phyloP scores from a whole-genome alignment of 805 yeast genomes.

The Candida hispaniensis region DNA sequence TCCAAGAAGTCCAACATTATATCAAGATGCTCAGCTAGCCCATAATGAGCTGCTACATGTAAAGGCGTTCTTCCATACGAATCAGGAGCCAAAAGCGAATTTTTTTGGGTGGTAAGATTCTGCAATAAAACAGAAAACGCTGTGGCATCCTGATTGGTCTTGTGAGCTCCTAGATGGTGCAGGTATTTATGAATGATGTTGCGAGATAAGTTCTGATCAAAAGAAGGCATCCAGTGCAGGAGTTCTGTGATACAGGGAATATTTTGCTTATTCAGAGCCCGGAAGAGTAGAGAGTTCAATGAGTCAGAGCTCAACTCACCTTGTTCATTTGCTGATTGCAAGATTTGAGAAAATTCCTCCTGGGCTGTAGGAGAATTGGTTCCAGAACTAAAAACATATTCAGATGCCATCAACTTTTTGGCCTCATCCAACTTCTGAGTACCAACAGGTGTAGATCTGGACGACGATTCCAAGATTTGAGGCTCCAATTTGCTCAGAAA shows the following conservation, averaged over 20 bases:
- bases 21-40: conserved; percentile 52
- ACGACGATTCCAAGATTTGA: too few species aligned
- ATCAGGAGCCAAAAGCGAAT: conserved; percentile 50
- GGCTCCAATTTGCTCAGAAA: too few species aligned
- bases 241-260: conserved; percentile 9
- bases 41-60: conserved; percentile 84
- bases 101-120: conserved; percentile 3
- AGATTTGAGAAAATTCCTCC: conserved; percentile 3
- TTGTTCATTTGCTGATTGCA: conserved; percentile 7
- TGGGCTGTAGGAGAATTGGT: too few species aligned
- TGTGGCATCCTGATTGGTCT: conserved; percentile 5
- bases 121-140: conserved; percentile 1
- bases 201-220: conserved; percentile 4
- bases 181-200: conserved; percentile 13
- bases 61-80: conserved; percentile 73
- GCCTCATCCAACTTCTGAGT: too few species aligned
- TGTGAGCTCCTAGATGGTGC: conserved; percentile 11
- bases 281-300: conserved; percentile 6
- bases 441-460: too few species aligned
- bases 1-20: conserved; percentile 46
- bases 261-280: conserved; percentile 10
- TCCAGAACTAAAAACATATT: too few species aligned
- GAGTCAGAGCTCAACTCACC: conserved; percentile 9
- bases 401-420: too few species aligned
- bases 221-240: conserved; percentile 6